Conservation (phyloP, 306 rosid genomes). For the Casuarina equisetifolia region DNA sequence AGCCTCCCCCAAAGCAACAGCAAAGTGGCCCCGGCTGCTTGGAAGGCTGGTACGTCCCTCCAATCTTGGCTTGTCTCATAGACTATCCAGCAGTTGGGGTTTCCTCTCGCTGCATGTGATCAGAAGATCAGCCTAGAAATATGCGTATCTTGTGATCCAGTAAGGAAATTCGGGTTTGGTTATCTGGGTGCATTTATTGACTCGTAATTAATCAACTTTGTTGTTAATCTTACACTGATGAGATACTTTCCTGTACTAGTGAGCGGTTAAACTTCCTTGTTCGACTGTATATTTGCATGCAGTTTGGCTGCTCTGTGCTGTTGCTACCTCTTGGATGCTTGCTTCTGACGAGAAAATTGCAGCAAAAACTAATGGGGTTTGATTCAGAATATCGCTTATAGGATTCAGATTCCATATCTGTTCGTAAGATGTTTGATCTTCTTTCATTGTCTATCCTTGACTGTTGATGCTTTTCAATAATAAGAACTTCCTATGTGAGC, state of each 20-base stretch:
- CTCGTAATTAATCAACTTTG: background rate
- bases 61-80: conserved; percentile 8
- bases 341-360: conserved; percentile 56
- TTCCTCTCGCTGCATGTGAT: background rate
- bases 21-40: conserved; percentile 42
- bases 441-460: background rate
- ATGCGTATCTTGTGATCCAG: background rate
- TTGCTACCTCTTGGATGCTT: conserved; percentile 87
- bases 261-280: no score
- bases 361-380: conserved; percentile 20
- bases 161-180: no score
- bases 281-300: conserved; percentile 17
- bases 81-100: background rate
- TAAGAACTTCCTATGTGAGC: background rate
- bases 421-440: background rate
- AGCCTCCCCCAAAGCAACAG: conserved; percentile 65
- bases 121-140: background rate
- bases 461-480: background rate
- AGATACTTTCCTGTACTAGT: no score
- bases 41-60: conserved; percentile 72
- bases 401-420: background rate
- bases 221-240: background rate
- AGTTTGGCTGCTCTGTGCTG: conserved; percentile 99
- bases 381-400: background rate
- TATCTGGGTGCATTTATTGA: background rate